Base-by-base conservation (phyloP, 768 basidiomycete species). In the Boletus reticuloceps region DNA sequence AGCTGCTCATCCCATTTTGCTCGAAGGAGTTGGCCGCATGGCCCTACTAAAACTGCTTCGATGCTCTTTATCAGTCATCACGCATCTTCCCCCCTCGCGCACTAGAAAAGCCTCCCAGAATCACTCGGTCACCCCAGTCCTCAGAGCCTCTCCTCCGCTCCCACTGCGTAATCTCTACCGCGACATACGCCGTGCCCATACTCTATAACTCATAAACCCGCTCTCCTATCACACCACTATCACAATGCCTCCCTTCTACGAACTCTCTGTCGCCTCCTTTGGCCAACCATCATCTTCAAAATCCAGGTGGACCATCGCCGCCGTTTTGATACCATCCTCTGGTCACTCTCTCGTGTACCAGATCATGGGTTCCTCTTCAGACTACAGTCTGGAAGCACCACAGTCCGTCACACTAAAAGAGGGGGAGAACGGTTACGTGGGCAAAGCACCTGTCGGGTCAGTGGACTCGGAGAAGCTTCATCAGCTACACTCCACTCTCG, bases 181-280 rank as follows among this genome's bases (percentile, higher is more conserved):
- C 19, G 16, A 41, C 38, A n/a, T 4, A 42, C 25, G 7, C 27
- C 46, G 19, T 22, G 32, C 25, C 1, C 58, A 49, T 48, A 54
- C 43, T 12, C 10, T 20, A 10, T 13, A 40, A 7, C 42, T 22
- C 5, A 6, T 17, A 46, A 31, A 12, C 32, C 42, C 4, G n/a
- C 48, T n/a, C 54, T 25, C 61, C 53, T 27, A 19, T 45, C 53
- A 16, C 13, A 44, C 41, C 27, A 36, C 25, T 17, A 43, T 38
- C 50, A 51, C 47, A 12, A 71, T 71, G 69, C 71, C 69, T 39
- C 69, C 69, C 19, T 71, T 69, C 54, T 71, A 72, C 54, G 69
- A 71, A 42, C 59, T 71, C 49, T 46, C 71, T 7, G 62, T 71
- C 42, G 71, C 61, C 47, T 65, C 63, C 40, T 71, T 71, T 50